Evolutionary conservation across 345 rosid genomes (phyloP), one percentile per base, ranked within the genome.

Genomic region (Eucalyptus polyanthemos): DNA sequence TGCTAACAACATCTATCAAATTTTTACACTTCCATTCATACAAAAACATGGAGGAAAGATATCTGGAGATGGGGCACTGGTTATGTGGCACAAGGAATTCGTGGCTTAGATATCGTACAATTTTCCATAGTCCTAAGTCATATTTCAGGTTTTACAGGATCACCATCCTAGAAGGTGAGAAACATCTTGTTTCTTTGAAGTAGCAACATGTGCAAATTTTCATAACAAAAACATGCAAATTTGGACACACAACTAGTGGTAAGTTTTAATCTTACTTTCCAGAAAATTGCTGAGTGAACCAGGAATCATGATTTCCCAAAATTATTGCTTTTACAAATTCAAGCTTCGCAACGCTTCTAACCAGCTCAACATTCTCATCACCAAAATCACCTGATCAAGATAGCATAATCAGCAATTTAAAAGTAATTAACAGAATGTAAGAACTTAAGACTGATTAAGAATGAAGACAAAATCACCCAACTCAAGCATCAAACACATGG

Each of bases 241-340:
- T 53, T 76, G 34, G 34, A 19, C 24, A 27, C 50, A 88, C 15
- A 19, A n/a, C 15, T 1, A 80, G 47, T 51, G 72, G 83, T 27
- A 80, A 6, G 14, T 27, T 80, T 53, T 51, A 49, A 88, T 92
- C 96, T 94, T 91, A 95, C 96, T 92, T 91, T 89, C 87, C 88
- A 16, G 94, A 92, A n/a, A 96, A 95, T 80, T 94, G 80, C 27
- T 91, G 94, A 25, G 99, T 96, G 90, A 50, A 83, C 99, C 99
- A 96, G 86, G 97, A 92, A 92, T 97, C 99, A 91, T 96, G 99
- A 92, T 97, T 97, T 50, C 99, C 98, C 93, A 96, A 91, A 87
- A 96, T 94, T 87, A 93, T 95, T 89, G 96, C 97, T 93, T 96
- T 96, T 45, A 96, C 93, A 91, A 96, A 93, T 72, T 93, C 65